Evolutionary conservation across 1,139 yeast species (phyloP), one percentile per base, ranked within the genome.

Genomic region (Blastobotrys buckinghamii): DNA sequence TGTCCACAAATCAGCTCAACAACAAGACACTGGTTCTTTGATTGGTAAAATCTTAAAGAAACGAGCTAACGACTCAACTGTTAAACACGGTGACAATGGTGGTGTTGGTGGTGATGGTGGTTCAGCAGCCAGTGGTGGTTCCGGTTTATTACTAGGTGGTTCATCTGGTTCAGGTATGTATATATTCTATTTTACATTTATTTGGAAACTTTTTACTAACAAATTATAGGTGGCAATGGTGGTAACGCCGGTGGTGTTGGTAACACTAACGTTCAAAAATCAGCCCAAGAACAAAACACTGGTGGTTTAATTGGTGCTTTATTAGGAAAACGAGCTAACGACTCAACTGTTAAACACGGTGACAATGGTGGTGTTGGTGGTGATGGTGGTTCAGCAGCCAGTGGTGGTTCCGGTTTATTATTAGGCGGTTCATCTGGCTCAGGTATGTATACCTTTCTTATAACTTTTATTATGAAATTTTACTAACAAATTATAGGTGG

Each of bases 331-430:
- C 8, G 24, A 5, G 19, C 26, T n/a, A 37, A 37, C 40, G 16
- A 17, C 42, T 26, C 30, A 6, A 19, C 13, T 9, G 30, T 20
- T 17, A 24, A 15, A 13, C 42, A 39, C 32, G 42, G 42, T 39
- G 42, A 39, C 30, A 39, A 39, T 32, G 42, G 42, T 26, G 42
- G 42, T 39, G 42, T 39, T 8, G 42, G 42, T 30, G 42, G 42
- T 20, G 16, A 20, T 19, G 42, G 42, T 24, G 42, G 42, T 10
- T 2, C 20, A 12, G 10, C 26, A 15, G 10, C 42, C 27, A 30
- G 42, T 22, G 42, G 42, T 19, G 42, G 42, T 30, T 30, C 22
- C 32, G 6, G 32, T 4, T 24, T 39, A 17, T 26, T 39, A 17
- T 22, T 39, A 8, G 42, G 22, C 10, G 42, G 42, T 17, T 20